These are phyloP conservation scores for Thraustochytrium striatum DNA, from an alignment of 352 stramenopile species.

Conservation along the genomic window DNA sequence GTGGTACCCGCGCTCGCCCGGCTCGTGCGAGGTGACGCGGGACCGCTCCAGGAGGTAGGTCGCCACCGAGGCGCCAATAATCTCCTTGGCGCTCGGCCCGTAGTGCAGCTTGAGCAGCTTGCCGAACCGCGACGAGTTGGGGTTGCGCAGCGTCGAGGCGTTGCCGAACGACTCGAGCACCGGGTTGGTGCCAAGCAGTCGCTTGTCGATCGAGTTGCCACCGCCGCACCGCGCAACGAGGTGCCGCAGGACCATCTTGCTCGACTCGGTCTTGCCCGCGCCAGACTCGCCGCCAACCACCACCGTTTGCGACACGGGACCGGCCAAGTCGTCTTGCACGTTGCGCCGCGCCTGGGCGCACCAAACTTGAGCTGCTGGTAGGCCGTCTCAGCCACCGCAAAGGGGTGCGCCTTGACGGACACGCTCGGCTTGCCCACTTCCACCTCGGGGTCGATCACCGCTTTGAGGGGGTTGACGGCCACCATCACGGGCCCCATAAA, in stretches of 20 bases:
- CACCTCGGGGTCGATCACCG: slow-evolving; percentile 51
- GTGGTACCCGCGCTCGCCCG: slow-evolving; percentile 81
- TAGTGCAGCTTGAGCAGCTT: slow-evolving; percentile 97
- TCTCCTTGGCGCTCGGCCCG: slow-evolving; percentile 56
- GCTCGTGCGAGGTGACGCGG: slow-evolving; percentile 70
- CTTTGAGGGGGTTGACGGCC: slow-evolving; percentile 57
- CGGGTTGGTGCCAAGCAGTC: slow-evolving; percentile 86
- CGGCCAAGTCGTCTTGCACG: slow-evolving; percentile 3
- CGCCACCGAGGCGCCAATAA: slow-evolving; percentile 76
- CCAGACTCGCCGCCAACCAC: slow-evolving; percentile 49
- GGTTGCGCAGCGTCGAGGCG: slow-evolving; percentile 89
- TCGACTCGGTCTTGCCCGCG: slow-evolving; percentile 49
- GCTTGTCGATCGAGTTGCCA: slow-evolving; percentile 46
- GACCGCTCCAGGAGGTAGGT: slow-evolving; percentile 86
- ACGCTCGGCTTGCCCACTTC: slow-evolving; percentile 13
- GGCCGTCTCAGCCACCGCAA: slow-evolving; percentile 59
- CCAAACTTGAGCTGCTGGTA: slow-evolving; percentile 55
- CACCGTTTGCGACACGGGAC: slow-evolving; percentile 34
- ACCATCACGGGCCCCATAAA: slow-evolving; percentile 54
- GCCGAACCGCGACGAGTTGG: slow-evolving; percentile 92
- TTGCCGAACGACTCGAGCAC: slow-evolving; percentile 98
- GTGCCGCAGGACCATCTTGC: slow-evolving; percentile 43
- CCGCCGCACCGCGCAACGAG: slow-evolving; percentile 23
- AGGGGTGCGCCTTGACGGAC: slow-evolving; percentile 61
- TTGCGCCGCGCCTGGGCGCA: background rate